phyloP scores from a whole-genome alignment of 1,284 basidiomycete species.

The Singerocomus inundabilis region DNA sequence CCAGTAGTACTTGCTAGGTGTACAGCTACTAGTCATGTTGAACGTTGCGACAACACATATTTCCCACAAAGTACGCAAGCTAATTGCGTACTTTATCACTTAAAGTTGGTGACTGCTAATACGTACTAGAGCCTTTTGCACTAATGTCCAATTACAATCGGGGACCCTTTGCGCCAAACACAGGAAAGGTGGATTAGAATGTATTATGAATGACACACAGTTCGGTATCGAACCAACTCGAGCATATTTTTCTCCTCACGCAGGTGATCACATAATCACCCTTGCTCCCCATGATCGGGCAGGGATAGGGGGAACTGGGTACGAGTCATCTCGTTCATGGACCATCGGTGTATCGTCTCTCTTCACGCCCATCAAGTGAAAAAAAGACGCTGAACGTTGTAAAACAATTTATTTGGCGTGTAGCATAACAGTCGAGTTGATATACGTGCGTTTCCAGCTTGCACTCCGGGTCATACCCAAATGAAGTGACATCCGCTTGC shows the following conservation, averaged over 20 bases:
- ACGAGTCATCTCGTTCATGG: slow-evolving; percentile 71
- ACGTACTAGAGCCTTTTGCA: too few species aligned
- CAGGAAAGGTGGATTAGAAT: too few species aligned
- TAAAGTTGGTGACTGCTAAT: too few species aligned
- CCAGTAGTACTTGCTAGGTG: too few species aligned
- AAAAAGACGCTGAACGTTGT: background rate
- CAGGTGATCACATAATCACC: too few species aligned
- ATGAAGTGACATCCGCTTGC: slow-evolving; percentile 46
- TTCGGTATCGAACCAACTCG: slow-evolving; percentile 54
- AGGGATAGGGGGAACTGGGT: slow-evolving; percentile 66
- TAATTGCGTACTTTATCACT: too few species aligned
- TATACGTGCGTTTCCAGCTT: slow-evolving; percentile 35
- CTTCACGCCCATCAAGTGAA: background rate
- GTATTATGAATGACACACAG: slow-evolving; percentile 37
- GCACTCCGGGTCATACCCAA: slow-evolving; percentile 33
- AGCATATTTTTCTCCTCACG: slow-evolving; percentile 50
- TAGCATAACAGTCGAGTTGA: slow-evolving; percentile 8
- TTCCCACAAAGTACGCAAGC: too few species aligned
- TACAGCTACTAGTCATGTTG: too few species aligned
- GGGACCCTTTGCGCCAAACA: slow-evolving; percentile 44
- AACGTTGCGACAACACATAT: too few species aligned
- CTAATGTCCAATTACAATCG: slow-evolving; percentile 38
- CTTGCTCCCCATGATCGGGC: slow-evolving; percentile 56
- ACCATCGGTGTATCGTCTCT: slow-evolving; percentile 56
- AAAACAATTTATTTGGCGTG: slow-evolving; percentile 58